A percentile compares a stretch with the other conserved stretches of the same genome.
Evolutionary conservation across 2,329 filamentous ascomycete species (phyloP).

Genomic region (Lachnellula arida): DNA sequence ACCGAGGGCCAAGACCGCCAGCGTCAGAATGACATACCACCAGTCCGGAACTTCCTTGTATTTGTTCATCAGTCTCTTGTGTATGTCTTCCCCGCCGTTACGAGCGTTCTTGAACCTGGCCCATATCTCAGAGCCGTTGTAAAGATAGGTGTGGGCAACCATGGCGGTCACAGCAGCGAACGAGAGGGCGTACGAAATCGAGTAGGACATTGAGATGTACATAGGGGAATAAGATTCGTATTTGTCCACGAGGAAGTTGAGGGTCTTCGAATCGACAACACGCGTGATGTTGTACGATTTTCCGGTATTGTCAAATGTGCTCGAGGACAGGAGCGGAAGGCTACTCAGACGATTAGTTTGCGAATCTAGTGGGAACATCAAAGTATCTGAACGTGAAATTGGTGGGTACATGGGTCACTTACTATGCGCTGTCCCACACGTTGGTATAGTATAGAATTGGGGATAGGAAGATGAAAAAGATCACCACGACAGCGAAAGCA

Average conservation of each 20-base stretch:
- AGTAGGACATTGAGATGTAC: slow-evolving; percentile 68
- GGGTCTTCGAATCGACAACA: slow-evolving; percentile 56
- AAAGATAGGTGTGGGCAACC: slow-evolving; percentile 61
- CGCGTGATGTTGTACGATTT: slow-evolving; percentile 56
- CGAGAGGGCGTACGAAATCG: slow-evolving; percentile 63
- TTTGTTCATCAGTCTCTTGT: slow-evolving; percentile 12
- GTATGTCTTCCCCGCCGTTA: slow-evolving; percentile 4
- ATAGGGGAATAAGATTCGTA: slow-evolving; percentile 68
- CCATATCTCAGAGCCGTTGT: slow-evolving; percentile 65
- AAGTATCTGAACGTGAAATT: not conserved
- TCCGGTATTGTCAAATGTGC: slow-evolving; percentile 70
- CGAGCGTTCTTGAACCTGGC: slow-evolving; percentile 1
- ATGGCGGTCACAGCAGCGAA: slow-evolving; percentile 67
- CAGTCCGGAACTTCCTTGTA: slow-evolving; percentile 7
- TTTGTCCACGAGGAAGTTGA: slow-evolving; percentile 49
- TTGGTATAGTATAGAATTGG: slow-evolving; percentile 60
- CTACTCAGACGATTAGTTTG: slow-evolving; percentile 1
- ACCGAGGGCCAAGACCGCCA: slow-evolving; percentile 6
- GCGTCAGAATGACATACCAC: slow-evolving; percentile 14
- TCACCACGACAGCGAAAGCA: slow-evolving; percentile 60
- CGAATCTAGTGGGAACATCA: not conserved
- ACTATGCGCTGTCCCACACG: slow-evolving; percentile 56
- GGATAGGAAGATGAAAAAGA: slow-evolving; percentile 57
- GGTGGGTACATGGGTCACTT: not conserved
- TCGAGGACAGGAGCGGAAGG: slow-evolving; percentile 63